Base-by-base conservation (phyloP, 169 alveolate genomes). In the Cryptosporidium viatorum region DNA sequence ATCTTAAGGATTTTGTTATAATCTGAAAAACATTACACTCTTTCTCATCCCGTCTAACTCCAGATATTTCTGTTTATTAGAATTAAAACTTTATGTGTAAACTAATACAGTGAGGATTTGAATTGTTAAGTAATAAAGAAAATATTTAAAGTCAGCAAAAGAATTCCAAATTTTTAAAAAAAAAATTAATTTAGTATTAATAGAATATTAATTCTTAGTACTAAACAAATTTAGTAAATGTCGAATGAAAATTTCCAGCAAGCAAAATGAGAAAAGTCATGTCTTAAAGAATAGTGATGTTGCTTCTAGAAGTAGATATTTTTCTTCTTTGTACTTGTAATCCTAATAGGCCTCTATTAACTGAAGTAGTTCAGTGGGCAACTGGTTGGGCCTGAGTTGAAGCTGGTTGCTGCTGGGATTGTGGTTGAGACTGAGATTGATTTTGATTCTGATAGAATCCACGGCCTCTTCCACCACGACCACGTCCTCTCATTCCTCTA, bases 381-480 rank as follows among this genome's bases (percentile, higher is more conserved):
- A 12, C 85, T 23, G 65, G 39, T 26, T 51, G 65, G 48, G 85
- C 16, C 45, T 73, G 86, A 18, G 31, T 43, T 10, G 26, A 26
- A 26, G 55, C 33, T 14, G 71, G 52, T 10, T 55, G 58, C 21
- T 73, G 86, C 68, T 59, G 71, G 29, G 71, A 37, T 37, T 73
- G 86, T 51, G 51, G 37, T 21, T 73, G 86, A 33, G 59, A 6
- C 70, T 71, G 85, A 33, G 41, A 18, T 29, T 55, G 86, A 14
- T 74, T 51, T 51, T 50, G 67, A 21, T 48, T 21, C 71, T 75
- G 71, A 48, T 59, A 67, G 70, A 60, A 65, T 7, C 93, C 91
- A 60, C 95, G 71, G 70, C 93, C 86, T 51, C 89, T 48, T 39
- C 93, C 91, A 26, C 91, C 74, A 41, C 91, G 86, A 33, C 93